phyloP scores from a whole-genome alignment of 306 rosid species.

The Dalbergia cultrata region DNA sequence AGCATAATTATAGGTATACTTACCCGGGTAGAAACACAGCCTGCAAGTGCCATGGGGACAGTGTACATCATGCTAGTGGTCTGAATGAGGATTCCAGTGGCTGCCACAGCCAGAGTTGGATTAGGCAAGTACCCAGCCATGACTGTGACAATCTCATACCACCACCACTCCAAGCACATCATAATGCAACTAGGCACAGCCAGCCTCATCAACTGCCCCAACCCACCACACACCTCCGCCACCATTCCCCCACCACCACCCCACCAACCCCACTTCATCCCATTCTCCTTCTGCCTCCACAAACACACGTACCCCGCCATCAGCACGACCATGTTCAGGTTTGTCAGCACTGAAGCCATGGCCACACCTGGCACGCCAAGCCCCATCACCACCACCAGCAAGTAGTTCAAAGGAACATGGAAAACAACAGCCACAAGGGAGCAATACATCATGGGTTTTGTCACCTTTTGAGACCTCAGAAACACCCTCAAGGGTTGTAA shows the following conservation, averaged over 20 bases:
- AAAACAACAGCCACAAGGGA: slow-evolving; percentile 72
- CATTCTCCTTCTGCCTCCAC: slow-evolving; percentile 50
- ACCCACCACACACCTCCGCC: slow-evolving; percentile 54
- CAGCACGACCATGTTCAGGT: slow-evolving; percentile 74
- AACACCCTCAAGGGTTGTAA: slow-evolving; percentile 82
- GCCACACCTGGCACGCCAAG: slow-evolving; percentile 92
- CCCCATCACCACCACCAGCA: slow-evolving; percentile 60
- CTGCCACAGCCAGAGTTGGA: slow-evolving; percentile 85
- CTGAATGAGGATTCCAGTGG: slow-evolving; percentile 97
- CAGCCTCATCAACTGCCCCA: slow-evolving; percentile 66
- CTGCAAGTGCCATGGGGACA: slow-evolving; percentile 96
- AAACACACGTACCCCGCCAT: slow-evolving; percentile 73
- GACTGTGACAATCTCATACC: slow-evolving; percentile 94
- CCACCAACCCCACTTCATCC: slow-evolving; percentile 57
- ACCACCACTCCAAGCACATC: slow-evolving; percentile 99
- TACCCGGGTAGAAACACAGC: slow-evolving; percentile 95
- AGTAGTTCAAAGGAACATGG: slow-evolving; percentile 77
- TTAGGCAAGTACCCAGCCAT: slow-evolving; percentile 84
- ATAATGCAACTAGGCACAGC: slow-evolving; percentile 94
- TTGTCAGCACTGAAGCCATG: slow-evolving; percentile 84
- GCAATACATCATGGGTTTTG: slow-evolving; percentile 91
- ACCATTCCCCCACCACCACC: slow-evolving; percentile 24
- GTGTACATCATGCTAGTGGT: slow-evolving; percentile 99
- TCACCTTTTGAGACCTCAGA: slow-evolving; percentile 78
- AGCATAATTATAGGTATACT: not conserved